Conservation (phyloP, 176 grass and related monocot genomes). For the Puccinellia tenuiflora region DNA sequence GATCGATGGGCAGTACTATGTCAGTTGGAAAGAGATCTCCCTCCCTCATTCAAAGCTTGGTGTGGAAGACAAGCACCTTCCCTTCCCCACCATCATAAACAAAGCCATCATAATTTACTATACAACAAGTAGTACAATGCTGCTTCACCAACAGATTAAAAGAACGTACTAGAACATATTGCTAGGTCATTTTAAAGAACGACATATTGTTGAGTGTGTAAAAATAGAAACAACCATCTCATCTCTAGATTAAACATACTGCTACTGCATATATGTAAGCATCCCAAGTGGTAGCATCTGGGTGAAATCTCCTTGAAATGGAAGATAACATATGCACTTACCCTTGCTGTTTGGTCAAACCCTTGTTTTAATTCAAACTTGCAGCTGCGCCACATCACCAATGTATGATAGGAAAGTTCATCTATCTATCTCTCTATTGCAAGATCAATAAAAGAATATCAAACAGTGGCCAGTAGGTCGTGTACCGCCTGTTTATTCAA, state of each 20-base stretch:
- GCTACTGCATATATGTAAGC: not conserved
- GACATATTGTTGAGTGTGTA: not conserved
- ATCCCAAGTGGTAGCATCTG: not conserved
- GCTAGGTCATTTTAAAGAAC: not conserved
- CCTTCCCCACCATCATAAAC: slow-evolving; percentile 20
- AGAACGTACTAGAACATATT: not conserved
- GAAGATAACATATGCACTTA: no score
- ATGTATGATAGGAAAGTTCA: no score
- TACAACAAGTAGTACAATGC: slow-evolving; percentile 33
- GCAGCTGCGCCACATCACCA: not conserved
- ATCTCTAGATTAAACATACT: no score
- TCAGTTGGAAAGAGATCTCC: slow-evolving; percentile 63
- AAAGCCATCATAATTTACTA: slow-evolving; percentile 40
- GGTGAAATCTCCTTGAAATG: not conserved
- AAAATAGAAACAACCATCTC: not conserved
- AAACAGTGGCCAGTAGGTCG: not conserved
- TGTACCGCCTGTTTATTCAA: slow-evolving; percentile 2
- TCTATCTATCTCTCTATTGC: not conserved
- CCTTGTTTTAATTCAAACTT: slow-evolving; percentile 17
- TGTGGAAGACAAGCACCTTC: slow-evolving; percentile 94
- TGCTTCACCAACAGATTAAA: not conserved
- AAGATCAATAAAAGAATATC: slow-evolving; percentile 18
- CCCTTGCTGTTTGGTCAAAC: not conserved
- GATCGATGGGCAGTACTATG: slow-evolving; percentile 33
- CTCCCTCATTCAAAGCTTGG: slow-evolving; percentile 72